phyloP scores from a whole-genome alignment of 2,329 filamentous ascomycete species.

The Chaetomiaceae sp. region DNA sequence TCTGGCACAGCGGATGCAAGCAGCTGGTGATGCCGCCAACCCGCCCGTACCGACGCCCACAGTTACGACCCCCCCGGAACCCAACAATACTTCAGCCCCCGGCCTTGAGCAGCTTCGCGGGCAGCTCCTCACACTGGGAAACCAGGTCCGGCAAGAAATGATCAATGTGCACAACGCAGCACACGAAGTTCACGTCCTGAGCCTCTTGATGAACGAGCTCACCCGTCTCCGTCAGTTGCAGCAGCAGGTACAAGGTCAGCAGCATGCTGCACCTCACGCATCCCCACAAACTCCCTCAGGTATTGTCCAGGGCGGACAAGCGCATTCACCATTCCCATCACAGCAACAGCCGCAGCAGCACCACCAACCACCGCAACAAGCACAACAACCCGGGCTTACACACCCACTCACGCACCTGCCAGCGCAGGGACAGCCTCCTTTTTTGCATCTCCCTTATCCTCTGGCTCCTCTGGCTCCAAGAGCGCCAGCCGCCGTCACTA shows the following conservation, averaged over 20 bases:
- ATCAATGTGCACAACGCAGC: constrained; percentile 57
- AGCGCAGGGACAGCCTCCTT: constrained; percentile 8
- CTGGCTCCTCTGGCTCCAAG: constrained; percentile 11
- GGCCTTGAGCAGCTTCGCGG: constrained; percentile 43
- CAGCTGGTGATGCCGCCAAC: constrained; percentile 32
- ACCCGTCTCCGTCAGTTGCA: constrained; percentile 56
- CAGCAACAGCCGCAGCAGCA: too few relatives aligned
- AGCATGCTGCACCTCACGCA: constrained; percentile 22
- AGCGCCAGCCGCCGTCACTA: constrained; percentile 33
- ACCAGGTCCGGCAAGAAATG: constrained; percentile 64
- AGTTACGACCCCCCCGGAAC: too few relatives aligned
- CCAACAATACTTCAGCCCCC: constrained; percentile 14
- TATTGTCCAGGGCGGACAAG: constrained; percentile 1
- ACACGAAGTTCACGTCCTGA: constrained; percentile 64
- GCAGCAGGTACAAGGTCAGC: constrained; percentile 28
- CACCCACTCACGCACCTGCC: constrained; percentile 8
- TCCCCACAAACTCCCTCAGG: constrained; percentile 20
- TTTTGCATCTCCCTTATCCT: constrained; percentile 24
- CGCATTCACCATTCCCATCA: constrained; percentile 24
- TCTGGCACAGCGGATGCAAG: constrained; percentile 58
- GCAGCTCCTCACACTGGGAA: constrained; percentile 62
- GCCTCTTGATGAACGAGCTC: constrained; percentile 63
- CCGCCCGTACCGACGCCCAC: constrained; percentile 18
- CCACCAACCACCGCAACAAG: constrained; percentile 16
- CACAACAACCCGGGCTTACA: constrained; percentile 11